A percentile compares a stretch with the other conserved stretches of the same genome.
Evolutionary conservation across 768 basidiomycete species (phyloP).

Genomic region (Boletus rex-veris): DNA sequence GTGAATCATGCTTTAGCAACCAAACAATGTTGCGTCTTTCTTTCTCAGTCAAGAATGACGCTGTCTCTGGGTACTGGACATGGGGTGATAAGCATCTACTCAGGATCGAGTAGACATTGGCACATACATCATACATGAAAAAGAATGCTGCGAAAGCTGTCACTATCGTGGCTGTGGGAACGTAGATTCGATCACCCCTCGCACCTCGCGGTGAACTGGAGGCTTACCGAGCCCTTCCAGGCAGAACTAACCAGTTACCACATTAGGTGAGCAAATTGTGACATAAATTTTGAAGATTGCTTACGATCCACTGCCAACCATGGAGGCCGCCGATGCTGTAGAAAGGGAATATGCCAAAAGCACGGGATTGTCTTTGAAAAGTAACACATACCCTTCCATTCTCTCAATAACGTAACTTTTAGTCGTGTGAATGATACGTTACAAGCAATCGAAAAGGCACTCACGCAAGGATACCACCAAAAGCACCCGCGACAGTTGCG

Average conservation of each 20-base stretch:
- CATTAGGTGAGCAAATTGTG: conserved; percentile 6
- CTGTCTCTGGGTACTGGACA: conserved; percentile 53
- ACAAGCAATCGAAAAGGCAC: conserved; percentile 6
- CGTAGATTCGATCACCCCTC: background rate
- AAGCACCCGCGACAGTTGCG: conserved; percentile 52
- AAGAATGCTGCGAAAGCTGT: conserved; percentile 36
- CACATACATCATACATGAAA: conserved; percentile 50
- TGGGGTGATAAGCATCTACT: conserved; percentile 1
- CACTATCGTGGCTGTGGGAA: conserved; percentile 18
- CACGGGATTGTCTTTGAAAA: conserved; percentile 4
- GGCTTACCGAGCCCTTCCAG: conserved; percentile 26
- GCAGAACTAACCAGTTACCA: conserved; percentile 30
- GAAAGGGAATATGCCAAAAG: background rate
- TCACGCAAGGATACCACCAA: conserved; percentile 48
- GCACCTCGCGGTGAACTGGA: background rate
- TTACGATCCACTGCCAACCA: conserved; percentile 39
- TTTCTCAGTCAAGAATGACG: conserved; percentile 46
- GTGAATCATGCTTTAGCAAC: conserved; percentile 41
- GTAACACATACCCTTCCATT: conserved; percentile 32
- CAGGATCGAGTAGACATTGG: background rate
- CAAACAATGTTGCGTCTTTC: conserved; percentile 39
- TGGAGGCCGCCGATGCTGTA: conserved; percentile 28
- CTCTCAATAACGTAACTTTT: conserved; percentile 34
- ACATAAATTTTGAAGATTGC: conserved; percentile 1
- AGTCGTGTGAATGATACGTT: background rate